These are phyloP conservation scores for Escovopsis sp. DNA, from an alignment of 2,329 filamentous ascomycete species.

Conservation along the genomic window DNA sequence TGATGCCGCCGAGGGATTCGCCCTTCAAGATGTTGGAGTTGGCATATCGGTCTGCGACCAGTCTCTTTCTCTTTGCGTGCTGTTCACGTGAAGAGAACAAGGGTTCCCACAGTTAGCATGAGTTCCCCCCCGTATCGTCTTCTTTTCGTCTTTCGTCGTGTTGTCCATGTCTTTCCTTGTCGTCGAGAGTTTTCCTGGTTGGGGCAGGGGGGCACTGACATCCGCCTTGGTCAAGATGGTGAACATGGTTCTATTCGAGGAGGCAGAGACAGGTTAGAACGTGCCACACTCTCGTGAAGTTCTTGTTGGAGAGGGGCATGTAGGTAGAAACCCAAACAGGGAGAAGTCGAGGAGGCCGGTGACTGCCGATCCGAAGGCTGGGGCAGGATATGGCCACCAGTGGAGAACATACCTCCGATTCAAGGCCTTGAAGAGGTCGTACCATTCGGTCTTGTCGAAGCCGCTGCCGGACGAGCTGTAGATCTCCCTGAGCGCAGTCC, in stretches of 20 bases:
- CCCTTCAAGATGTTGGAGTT: slow-evolving; percentile 50
- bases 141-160: too few species aligned
- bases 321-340: too few species aligned
- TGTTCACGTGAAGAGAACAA: slow-evolving; percentile 13
- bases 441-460: slow-evolving; percentile 51
- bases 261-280: background rate
- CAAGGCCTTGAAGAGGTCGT: slow-evolving; percentile 43
- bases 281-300: background rate
- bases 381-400: background rate
- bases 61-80: slow-evolving; percentile 47
- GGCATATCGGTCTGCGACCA: slow-evolving; percentile 51
- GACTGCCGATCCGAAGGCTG: background rate
- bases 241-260: slow-evolving; percentile 43
- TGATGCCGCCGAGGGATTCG: slow-evolving; percentile 39
- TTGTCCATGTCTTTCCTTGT: too few species aligned
- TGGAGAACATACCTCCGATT: slow-evolving; percentile 29
- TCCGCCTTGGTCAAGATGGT: slow-evolving; percentile 38
- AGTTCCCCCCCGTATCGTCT: too few species aligned
- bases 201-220: slow-evolving; percentile 18
- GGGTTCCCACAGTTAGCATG: background rate
- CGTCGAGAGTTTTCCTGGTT: too few species aligned
- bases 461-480: slow-evolving; percentile 47
- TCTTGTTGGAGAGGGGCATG: too few species aligned
- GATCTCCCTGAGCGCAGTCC: slow-evolving; percentile 43
- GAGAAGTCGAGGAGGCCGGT: background rate